Conservation (phyloP, 1,139 yeast species). For the Candida tropicalis region DNA sequence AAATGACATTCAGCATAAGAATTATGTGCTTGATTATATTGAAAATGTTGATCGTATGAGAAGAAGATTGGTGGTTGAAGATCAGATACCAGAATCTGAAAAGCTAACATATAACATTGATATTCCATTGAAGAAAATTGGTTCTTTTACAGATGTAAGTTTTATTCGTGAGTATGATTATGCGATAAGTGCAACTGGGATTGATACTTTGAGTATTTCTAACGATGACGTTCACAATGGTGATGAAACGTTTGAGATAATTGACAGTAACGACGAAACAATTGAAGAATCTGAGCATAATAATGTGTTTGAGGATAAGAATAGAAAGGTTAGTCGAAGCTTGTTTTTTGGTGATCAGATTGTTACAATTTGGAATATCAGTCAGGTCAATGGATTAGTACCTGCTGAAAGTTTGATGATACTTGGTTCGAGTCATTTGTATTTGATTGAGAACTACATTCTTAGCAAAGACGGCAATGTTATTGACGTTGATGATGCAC, state of each 20-base stretch:
- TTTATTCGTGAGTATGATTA: conserved; percentile 19
- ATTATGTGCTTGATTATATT: conserved; percentile 60
- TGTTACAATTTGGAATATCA: conserved; percentile 70
- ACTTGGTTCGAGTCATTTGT: conserved; percentile 62
- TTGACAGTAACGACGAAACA: conserved; percentile 5
- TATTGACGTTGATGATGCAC: conserved; percentile 67
- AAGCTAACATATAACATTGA: conserved; percentile 41
- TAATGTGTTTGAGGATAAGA: conserved; percentile 60
- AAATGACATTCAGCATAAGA: conserved; percentile 21
- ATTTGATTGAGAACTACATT: conserved; percentile 70
- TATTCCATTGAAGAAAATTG: conserved; percentile 38
- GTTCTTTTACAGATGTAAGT: conserved; percentile 11
- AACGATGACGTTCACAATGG: conserved; percentile 17
- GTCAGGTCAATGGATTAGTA: conserved; percentile 72
- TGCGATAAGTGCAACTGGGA: conserved; percentile 23
- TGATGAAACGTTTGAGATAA: conserved; percentile 43
- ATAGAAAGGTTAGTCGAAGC: conserved; percentile 70
- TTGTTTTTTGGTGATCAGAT: conserved; percentile 73
- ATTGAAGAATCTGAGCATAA: conserved; percentile 20
- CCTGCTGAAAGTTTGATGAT: conserved; percentile 75
- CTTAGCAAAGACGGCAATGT: conserved; percentile 63
- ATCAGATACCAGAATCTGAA: conserved; percentile 48
- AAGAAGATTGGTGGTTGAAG: conserved; percentile 55
- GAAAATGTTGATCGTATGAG: conserved; percentile 73
- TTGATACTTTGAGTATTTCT: conserved; percentile 31